A percentile compares a stretch with the other conserved stretches of the same genome.
phyloP scores from a whole-genome alignment of 495 filamentous ascomycete species.

The Neurospora sp. region DNA sequence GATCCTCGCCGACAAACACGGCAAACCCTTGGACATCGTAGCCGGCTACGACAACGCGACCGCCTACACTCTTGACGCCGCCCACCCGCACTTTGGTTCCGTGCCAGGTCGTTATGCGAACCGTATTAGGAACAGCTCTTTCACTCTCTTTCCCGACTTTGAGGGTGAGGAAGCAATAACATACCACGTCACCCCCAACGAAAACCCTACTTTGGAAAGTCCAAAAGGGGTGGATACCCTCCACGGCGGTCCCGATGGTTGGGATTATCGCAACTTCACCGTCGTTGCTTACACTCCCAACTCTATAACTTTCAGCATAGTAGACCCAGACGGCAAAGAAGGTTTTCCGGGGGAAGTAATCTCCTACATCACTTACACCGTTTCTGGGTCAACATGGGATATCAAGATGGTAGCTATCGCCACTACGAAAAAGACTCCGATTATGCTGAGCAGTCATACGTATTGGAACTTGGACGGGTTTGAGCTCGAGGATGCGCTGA shows the following conservation, averaged over 20 bases:
- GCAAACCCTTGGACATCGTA: slow-evolving; percentile 55
- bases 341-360: slow-evolving; percentile 76
- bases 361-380: slow-evolving; percentile 64
- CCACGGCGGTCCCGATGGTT: slow-evolving; percentile 74
- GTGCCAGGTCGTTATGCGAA: slow-evolving; percentile 80
- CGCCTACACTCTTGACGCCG: slow-evolving; percentile 54
- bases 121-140: slow-evolving; percentile 77
- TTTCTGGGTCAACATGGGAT: slow-evolving; percentile 40
- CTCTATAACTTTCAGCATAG: slow-evolving; percentile 67
- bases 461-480: slow-evolving; percentile 91
- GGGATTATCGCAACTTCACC: slow-evolving; percentile 74
- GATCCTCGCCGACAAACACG: slow-evolving; percentile 60
- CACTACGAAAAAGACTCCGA: slow-evolving; percentile 51
- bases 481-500: slow-evolving; percentile 53
- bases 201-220: slow-evolving; percentile 40
- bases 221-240: slow-evolving; percentile 56
- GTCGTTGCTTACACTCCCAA: slow-evolving; percentile 55
- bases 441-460: slow-evolving; percentile 56
- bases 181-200: slow-evolving; percentile 61
- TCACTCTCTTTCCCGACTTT: slow-evolving; percentile 21
- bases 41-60: slow-evolving; percentile 71
- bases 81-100: slow-evolving; percentile 66
- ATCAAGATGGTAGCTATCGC: slow-evolving; percentile 44
- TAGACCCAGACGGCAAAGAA: slow-evolving; percentile 59
- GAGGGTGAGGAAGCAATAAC: slow-evolving; percentile 19